phyloP scores from a whole-genome alignment of 192 early-diverging fungal species.

The Phycomyces nitens region DNA sequence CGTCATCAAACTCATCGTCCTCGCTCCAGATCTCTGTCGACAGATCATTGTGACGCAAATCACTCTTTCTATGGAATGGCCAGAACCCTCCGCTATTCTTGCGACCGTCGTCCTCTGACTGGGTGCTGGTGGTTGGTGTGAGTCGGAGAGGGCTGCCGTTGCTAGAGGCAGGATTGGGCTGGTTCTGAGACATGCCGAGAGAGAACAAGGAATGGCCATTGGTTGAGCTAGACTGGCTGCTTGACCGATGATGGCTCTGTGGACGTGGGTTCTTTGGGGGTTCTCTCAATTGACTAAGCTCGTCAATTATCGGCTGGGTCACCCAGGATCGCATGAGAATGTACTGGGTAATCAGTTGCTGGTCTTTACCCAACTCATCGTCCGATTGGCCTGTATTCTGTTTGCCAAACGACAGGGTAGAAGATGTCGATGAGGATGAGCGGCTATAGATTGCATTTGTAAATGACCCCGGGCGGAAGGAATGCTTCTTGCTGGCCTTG shows the following conservation, averaged over 20 bases:
- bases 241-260: background rate
- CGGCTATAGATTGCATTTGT: constrained; percentile 45
- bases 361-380: constrained; percentile 52
- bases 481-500: constrained; percentile 42
- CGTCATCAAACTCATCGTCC: constrained; percentile 16
- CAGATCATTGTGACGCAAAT: background rate
- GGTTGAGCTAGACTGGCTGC: background rate
- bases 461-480: constrained; percentile 47
- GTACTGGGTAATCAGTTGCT: constrained; percentile 67
- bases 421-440: constrained; percentile 24
- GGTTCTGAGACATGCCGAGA: too few species aligned
- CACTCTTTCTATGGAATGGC: constrained; percentile 15
- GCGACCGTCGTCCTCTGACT: background rate
- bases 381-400: constrained; percentile 34
- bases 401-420: constrained; percentile 25
- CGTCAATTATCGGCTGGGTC: constrained; percentile 73
- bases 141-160: background rate
- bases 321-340: constrained; percentile 69
- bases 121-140: background rate
- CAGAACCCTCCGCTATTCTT: constrained; percentile 12
- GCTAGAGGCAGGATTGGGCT: too few species aligned
- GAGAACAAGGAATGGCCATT: constrained; percentile 4
- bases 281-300: constrained; percentile 61
- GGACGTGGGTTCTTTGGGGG: constrained; percentile 32
- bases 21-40: constrained; percentile 6